Evolutionary conservation across 2,329 filamentous ascomycete species (phyloP), one percentile per base, ranked within the genome.

Genomic region (Metarhizium humberi): DNA sequence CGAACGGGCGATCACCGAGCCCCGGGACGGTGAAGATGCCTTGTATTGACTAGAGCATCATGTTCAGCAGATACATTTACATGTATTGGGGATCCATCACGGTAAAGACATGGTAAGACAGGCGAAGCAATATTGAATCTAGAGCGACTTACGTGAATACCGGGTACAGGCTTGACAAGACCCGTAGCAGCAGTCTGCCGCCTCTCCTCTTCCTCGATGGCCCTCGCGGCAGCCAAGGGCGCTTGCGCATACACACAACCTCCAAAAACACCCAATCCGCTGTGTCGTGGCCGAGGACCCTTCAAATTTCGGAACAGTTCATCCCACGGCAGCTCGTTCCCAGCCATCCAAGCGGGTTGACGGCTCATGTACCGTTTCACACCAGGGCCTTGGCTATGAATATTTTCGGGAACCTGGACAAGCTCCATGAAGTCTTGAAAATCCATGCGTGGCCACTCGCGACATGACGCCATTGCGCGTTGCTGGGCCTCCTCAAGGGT

Each of bases 11-110:
- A 57, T 81, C 75, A 1, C 63, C 56, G 4, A 69, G 63, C 5
- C 77, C 80, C 0, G 70, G 68, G 25, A 75, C 71, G 2, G 77
- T 77, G 62, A 82, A 84, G 61, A 75, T 78, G 8, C 78, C 80
- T 60, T 81, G 77, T 25, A 83, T 78, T 8, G 78, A 76, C 79
- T 82, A 42, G 2, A 4, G 11, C 7, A 6, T 34, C 2, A n/a
- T 18, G 48, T 38, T 36, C 34, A 8, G 13, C 34, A 8, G 34
- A 8, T 8, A 36, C 34, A 36, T 36, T 25, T 25, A 25, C 25
- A 36, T 36, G 34, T 36, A 13, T 36, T 36, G 13, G 8, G 34
- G 34, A 8, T 36, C 34, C 8, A 36, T 36, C 34, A 13, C 11
- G 38, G 38, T 16, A 4, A 16, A 10, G 42, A 45, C 6, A 20